A percentile compares a stretch with the other conserved stretches of the same genome.
Conservation (phyloP, 352 stramenopile species). For the Phytophthora multivora region DNA sequence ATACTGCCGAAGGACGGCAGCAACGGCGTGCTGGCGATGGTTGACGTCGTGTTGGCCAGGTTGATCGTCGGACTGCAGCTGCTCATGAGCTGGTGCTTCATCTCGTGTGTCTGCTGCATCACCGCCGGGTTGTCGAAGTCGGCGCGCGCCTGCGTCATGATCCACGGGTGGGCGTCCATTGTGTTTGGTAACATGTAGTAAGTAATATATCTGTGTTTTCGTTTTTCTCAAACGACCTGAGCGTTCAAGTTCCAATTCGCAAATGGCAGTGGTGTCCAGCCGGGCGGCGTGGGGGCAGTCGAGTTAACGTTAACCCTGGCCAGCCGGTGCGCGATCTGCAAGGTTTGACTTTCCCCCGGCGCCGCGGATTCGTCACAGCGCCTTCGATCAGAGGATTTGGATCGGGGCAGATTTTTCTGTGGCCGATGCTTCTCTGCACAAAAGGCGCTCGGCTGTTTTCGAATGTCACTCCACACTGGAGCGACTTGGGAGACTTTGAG, state of each 20-base stretch:
- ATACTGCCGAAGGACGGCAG: slow-evolving; percentile 49
- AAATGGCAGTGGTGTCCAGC: slow-evolving; percentile 29
- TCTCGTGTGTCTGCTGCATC: slow-evolving; percentile 21
- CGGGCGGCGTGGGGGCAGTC: slow-evolving; percentile 10
- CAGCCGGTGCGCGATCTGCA: slow-evolving; percentile 21
- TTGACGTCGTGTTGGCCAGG: slow-evolving; percentile 24
- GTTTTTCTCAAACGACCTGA: slow-evolving; percentile 6
- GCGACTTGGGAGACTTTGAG: not conserved
- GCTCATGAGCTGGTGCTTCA: slow-evolving; percentile 32
- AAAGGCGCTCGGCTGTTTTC: slow-evolving; percentile 31
- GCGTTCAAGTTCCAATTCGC: slow-evolving; percentile 35
- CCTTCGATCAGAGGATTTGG: slow-evolving; percentile 40
- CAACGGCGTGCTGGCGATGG: slow-evolving; percentile 26
- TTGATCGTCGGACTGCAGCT: slow-evolving; percentile 28
- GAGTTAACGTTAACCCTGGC: slow-evolving; percentile 32
- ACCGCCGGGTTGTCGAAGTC: slow-evolving; percentile 10
- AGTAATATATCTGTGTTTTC: not conserved
- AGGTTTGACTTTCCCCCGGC: slow-evolving; percentile 34
- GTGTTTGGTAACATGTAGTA: slow-evolving; percentile 24
- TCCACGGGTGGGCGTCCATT: slow-evolving; percentile 36
- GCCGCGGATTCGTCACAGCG: slow-evolving; percentile 40
- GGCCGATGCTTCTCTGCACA: not conserved
- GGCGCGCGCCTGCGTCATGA: slow-evolving; percentile 11
- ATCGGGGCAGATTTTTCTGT: slow-evolving; percentile 32
- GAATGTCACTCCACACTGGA: slow-evolving; percentile 35